A percentile compares a stretch with the other conserved stretches of the same genome.
Conservation (phyloP, 2,329 filamentous ascomycete species). For the Colletotrichum endophyticum region DNA sequence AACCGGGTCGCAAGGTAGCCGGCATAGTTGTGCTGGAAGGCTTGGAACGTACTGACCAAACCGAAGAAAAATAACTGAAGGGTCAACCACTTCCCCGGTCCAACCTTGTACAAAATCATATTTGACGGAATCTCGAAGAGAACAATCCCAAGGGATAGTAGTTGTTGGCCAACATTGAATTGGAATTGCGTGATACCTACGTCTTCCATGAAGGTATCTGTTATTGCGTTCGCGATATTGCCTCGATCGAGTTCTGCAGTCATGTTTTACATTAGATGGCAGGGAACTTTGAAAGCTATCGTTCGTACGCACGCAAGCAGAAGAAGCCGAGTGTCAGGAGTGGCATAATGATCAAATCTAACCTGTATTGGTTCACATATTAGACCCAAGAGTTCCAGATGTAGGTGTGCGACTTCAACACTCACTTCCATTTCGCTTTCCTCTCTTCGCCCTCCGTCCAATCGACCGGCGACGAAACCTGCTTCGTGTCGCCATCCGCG, state of each 20-base stretch:
- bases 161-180: slow-evolving; percentile 56
- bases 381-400: neutral
- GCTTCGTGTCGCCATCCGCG: neutral
- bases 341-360: slow-evolving; percentile 47
- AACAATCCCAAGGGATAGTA: slow-evolving; percentile 54
- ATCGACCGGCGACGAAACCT: slow-evolving; percentile 23
- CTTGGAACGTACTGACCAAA: slow-evolving; percentile 58
- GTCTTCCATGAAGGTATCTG: slow-evolving; percentile 52
- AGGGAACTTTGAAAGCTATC: neutral
- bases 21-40: slow-evolving; percentile 51
- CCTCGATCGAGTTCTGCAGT: slow-evolving; percentile 40
- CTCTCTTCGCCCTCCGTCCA: slow-evolving; percentile 40
- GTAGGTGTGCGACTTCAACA: neutral
- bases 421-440: slow-evolving; percentile 43
- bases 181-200: slow-evolving; percentile 54
- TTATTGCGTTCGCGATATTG: slow-evolving; percentile 39
- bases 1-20: slow-evolving; percentile 55
- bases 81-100: slow-evolving; percentile 58
- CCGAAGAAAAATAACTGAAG: slow-evolving; percentile 59
- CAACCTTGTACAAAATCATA: slow-evolving; percentile 50
- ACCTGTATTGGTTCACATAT: slow-evolving; percentile 22
- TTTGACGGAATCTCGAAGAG: slow-evolving; percentile 52
- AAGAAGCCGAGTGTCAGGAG: slow-evolving; percentile 47
- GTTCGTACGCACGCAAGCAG: slow-evolving; percentile 39
- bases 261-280: neutral